Base-by-base conservation (phyloP, 805 yeast species). In the Spathaspora arborariae region DNA sequence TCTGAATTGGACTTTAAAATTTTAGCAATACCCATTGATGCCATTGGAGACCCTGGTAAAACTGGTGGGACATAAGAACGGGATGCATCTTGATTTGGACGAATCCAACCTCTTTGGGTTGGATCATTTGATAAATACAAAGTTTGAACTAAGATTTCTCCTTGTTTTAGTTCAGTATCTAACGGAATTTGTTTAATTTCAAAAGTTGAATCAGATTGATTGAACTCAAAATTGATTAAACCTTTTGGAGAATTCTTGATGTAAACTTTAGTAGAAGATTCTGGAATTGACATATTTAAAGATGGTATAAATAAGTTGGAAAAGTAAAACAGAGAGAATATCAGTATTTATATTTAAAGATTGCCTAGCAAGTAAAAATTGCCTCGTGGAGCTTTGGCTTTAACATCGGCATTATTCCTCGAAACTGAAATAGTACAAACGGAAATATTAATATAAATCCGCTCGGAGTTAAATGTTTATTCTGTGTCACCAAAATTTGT, bases 41-140 rank as follows among this genome's bases (percentile, higher is more conserved):
- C 67, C 46, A 82, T 70, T 13, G 73, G 65, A 18, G 79, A 75
- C 16, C 76, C 76, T 41, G 67, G 65, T 21, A 64, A 59, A 9
- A 74, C 60, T 22, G 79, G 75, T 5, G 66, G 61, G 21, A 58
- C 55, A 54, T 73, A 73, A 35, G 55, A 46, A 51, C 67, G 59
- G 42, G 57, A 51, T 2, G 66, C 54, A 43, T 66, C 60, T 21
- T 52, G 53, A 45, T 56, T 63, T 47, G 67, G 68, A 39, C 64
- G 63, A 49, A 80, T 79, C 81, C 84, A 79, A 41, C 71, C 70
- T 59, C 82, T 79, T 55, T 80, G 83, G 15, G 84, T 79, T 11
- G 86, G 85, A 56, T 81, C 85, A 53, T 81, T 77, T 20, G 85
- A 78, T 8, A 80, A 50, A 49, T 70, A 74, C 38, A 74, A 51